Conservation (phyloP, 208 protist species). For the Leishmania turanica region DNA sequence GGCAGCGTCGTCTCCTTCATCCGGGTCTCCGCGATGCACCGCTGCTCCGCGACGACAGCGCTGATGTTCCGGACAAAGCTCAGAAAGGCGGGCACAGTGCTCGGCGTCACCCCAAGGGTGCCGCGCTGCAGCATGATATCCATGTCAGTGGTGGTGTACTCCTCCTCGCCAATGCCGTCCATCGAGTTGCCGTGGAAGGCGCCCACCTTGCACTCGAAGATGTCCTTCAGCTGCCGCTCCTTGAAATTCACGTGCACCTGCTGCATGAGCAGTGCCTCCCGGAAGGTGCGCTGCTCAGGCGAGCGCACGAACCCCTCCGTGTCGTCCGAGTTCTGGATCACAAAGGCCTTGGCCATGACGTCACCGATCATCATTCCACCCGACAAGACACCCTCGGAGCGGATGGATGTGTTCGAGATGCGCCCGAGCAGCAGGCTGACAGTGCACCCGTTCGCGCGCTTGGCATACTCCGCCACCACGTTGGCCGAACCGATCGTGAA, state of each 20-base stretch:
- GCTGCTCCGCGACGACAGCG: conserved; percentile 55
- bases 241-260: conserved; percentile 75
- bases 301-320: conserved; percentile 50
- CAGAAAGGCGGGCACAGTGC: conserved; percentile 69
- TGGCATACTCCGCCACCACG: conserved; percentile 33
- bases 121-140: conserved; percentile 43
- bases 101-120: conserved; percentile 76
- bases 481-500: conserved; percentile 46
- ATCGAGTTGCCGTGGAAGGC: conserved; percentile 51
- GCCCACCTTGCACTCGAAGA: conserved; percentile 75
- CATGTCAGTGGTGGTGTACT: conserved; percentile 52
- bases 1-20: conserved; percentile 25
- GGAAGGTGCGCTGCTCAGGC: conserved; percentile 66
- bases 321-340: conserved; percentile 58
- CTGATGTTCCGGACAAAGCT: conserved; percentile 60
- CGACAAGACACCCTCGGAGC: conserved; percentile 81
- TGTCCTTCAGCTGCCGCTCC: conserved; percentile 87
- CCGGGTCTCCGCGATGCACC: conserved; percentile 35
- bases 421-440: conserved; percentile 37
- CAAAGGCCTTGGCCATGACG: conserved; percentile 52
- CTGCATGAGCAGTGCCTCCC: conserved; percentile 45
- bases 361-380: conserved; percentile 60
- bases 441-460: conserved; percentile 19
- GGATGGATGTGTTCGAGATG: conserved; percentile 47
- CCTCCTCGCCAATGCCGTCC: conserved; percentile 75